Conservation (phyloP, 371 early-diverging fungal genomes). For the Chytridiales sp. region DNA sequence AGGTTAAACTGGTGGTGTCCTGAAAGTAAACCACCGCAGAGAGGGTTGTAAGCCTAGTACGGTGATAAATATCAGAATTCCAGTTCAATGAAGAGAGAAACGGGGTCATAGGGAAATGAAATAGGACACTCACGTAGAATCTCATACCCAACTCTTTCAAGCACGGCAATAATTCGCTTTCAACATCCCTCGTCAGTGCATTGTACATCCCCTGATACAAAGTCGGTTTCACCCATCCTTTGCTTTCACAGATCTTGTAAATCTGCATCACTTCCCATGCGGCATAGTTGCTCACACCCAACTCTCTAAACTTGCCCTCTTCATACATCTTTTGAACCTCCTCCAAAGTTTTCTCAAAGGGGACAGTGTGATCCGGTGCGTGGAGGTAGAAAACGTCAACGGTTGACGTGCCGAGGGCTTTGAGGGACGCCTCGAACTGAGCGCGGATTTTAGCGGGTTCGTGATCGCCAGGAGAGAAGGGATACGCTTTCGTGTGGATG, state of each 20-base stretch:
- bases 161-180: conserved; percentile 63
- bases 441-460: conserved; percentile 48
- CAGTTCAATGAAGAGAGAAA: neutral
- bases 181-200: conserved; percentile 61
- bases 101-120: neutral
- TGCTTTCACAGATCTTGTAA: conserved; percentile 35
- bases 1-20: conserved; percentile 45
- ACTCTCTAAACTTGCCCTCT: conserved; percentile 36
- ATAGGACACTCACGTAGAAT: conserved; percentile 28
- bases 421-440: conserved; percentile 40
- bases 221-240: conserved; percentile 42
- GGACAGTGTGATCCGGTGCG: conserved; percentile 43
- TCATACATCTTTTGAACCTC: conserved; percentile 40
- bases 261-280: conserved; percentile 49
- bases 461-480: conserved; percentile 54
- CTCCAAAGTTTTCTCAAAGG: conserved; percentile 32
- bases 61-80: neutral
- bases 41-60: conserved; percentile 62
- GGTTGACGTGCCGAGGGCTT: conserved; percentile 26
- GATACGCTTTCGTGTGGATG: conserved; percentile 61
- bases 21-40: conserved; percentile 59
- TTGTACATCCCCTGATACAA: conserved; percentile 59
- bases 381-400: conserved; percentile 48
- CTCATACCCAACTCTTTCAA: conserved; percentile 53
- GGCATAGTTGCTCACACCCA: conserved; percentile 40